Evolutionary conservation across 2,329 filamentous ascomycete genomes (phyloP), one percentile per base, ranked within the genome.

Genomic region (Botrytis paeoniae): DNA sequence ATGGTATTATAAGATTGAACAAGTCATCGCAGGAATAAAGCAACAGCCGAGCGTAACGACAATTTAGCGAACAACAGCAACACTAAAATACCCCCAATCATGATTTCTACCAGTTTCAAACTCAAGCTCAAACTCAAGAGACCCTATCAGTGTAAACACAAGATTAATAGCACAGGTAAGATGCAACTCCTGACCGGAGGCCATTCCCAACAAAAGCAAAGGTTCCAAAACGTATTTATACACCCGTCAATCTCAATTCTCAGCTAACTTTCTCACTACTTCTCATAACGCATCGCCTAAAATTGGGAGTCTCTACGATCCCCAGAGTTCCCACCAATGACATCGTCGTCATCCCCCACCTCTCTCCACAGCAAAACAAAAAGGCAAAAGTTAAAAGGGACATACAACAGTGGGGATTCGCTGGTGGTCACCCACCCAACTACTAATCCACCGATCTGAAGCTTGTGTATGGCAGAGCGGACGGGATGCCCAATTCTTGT

Each of bases 241-340:
- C 4, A 16, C 12, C 25, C 25, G 2, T n/a, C 12, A 14, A 51
- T 51, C 48, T n/a, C 48, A 3, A n/a, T 51, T 51, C 12, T n/a
- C 12, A 7, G 25, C 12, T 18, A 2, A 22, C 0, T 10, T 9
- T 22, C 45, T 51, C 5, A 12, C 48, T 14, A 51, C 0, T 1
- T 7, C 25, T 16, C 25, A 51, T 16, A n/a, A 12, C 12, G 20
- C 12, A 14, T 16, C 25, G 12, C 2, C 25, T 12, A 51, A 1
- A 16, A 14, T 16, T 5, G 3, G 2, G 2, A n/a, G 0, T 0
- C 0, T 51, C 5, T 2, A n/a, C 2, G 16, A 51, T n/a, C 25
- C 3, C 12, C 12, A 4, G 48, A n/a, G 6, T 2, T 51, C 25
- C 5, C 25, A 51, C 5, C 25, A 51, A 16, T 3, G 12, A 12